Percentiles rank a stretch among this genome's conserved stretches.
Evolutionary conservation across 805 yeast species (phyloP).

Genomic region (Ogataea dorogensis): DNA sequence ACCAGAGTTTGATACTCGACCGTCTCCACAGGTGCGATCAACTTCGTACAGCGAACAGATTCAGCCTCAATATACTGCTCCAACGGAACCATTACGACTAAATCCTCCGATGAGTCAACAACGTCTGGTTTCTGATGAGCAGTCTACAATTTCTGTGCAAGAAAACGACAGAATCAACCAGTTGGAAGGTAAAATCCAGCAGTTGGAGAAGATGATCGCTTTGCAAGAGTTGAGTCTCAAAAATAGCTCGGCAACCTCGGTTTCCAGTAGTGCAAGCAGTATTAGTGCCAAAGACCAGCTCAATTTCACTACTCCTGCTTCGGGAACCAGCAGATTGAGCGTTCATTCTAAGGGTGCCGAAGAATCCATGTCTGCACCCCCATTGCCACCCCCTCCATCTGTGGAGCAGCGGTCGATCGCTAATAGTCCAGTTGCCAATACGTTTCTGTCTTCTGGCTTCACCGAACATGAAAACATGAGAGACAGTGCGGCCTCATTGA

Average conservation of each 20-base stretch:
- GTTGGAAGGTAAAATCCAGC: conserved; percentile 35
- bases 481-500: conserved; percentile 24
- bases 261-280: conserved; percentile 13
- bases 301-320: conserved; percentile 3
- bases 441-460: conserved; percentile 14
- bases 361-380: conserved; percentile 20
- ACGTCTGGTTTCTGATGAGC: neutral
- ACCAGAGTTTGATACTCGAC: conserved; percentile 1
- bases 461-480: conserved; percentile 9
- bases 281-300: conserved; percentile 1
- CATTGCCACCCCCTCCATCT: conserved; percentile 32
- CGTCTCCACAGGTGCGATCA: conserved; percentile 3
- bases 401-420: conserved; percentile 23
- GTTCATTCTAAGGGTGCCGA: neutral
- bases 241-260: conserved; percentile 16
- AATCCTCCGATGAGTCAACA: neutral
- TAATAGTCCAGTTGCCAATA: conserved; percentile 26
- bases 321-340: conserved; percentile 5
- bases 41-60: conserved; percentile 2
- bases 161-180: conserved; percentile 27
- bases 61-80: conserved; percentile 5
- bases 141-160: neutral
- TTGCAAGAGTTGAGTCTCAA: conserved; percentile 21
- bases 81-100: conserved; percentile 7
- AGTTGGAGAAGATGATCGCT: conserved; percentile 29